Base-by-base conservation (phyloP, 345 rosid species). In the Dovyalis caffra region DNA sequence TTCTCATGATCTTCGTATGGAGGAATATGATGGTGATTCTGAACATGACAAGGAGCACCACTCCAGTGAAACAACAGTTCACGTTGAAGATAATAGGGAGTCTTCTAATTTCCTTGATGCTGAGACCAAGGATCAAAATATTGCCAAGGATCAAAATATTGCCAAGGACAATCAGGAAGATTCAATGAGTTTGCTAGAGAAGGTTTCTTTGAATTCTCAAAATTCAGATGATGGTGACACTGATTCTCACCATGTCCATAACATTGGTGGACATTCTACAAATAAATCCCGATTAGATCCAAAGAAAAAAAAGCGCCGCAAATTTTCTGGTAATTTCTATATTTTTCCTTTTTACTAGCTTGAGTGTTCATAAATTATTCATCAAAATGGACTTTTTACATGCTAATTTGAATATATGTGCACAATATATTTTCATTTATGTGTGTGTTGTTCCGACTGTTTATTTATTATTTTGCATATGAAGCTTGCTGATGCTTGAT, bases 301-400 rank as follows among this genome's bases (percentile, higher is more conserved):
- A 12, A 93, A 87, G 82, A 87, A 82, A 79, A 95, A 81, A 26
- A 90, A 78, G 78, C 91, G 87, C 23, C 90, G 82, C n/a, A 92
- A 87, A 79, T 86, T 83, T 86, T 87, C 91, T 69, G 85, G 86
- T 86, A 72, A 74, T 23, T 60, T 78, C 47, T 57, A 4, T 63
- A 10, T 51, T 72, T 57, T 66, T 66, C 3, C 8, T 53, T 53
- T n/a, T 53, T 40, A 12, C 45, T 40, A 40, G 45, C 45, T 40
- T 40, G 45, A 40, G 26, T 53, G 26, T 8, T 21, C 5, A 53
- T n/a, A 53, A 53, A 53, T 53, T 53, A 53, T 21, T 53, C 60
- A n/a, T 53, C 60, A 53, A n/a, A 53, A n/a, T 9, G 3, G 60
- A 8, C 60, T 53, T 53, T 53, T 53, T 9, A 53, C 60, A 3